These are phyloP conservation scores for Vicia faba DNA, from an alignment of 306 rosid genomes.

Conservation along the genomic window DNA sequence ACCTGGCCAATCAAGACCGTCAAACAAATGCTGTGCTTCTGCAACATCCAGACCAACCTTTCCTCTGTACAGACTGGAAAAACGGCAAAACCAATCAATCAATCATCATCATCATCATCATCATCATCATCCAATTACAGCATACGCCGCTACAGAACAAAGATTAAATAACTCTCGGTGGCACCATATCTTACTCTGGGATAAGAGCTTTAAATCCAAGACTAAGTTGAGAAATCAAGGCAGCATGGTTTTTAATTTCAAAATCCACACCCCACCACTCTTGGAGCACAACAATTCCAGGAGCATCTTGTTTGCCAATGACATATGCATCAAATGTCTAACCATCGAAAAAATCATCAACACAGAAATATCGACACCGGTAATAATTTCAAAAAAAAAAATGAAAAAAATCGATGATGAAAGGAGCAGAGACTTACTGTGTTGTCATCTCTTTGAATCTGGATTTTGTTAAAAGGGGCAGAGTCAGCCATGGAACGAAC, in stretches of 20 bases:
- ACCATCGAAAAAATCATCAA: not conserved
- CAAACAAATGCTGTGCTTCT: conserved; percentile 92
- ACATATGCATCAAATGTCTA: conserved; percentile 84
- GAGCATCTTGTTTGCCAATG: conserved; percentile 78
- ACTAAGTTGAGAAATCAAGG: conserved; percentile 72
- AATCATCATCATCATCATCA: not conserved
- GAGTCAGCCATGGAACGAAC: conserved; percentile 77
- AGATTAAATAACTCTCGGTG: not conserved
- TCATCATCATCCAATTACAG: conserved; percentile 29
- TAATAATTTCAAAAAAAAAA: no score
- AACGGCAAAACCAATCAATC: conserved; percentile 17
- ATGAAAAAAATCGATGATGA: not conserved
- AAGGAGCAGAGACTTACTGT: conserved; percentile 50
- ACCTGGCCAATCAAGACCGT: conserved; percentile 94
- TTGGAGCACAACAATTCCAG: conserved; percentile 88
- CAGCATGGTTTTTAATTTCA: conserved; percentile 85
- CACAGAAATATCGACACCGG: no score
- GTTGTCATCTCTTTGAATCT: conserved; percentile 67
- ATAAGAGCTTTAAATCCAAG: conserved; percentile 87
- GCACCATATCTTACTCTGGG: conserved; percentile 63
- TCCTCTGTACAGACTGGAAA: conserved; percentile 70
- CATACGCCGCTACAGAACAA: not conserved
- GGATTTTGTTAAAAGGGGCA: conserved; percentile 78
- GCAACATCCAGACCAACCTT: conserved; percentile 90
- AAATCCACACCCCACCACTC: conserved; percentile 98